phyloP scores from a whole-genome alignment of 2,329 filamentous ascomycete genomes.

The Aspergillus ustus region DNA sequence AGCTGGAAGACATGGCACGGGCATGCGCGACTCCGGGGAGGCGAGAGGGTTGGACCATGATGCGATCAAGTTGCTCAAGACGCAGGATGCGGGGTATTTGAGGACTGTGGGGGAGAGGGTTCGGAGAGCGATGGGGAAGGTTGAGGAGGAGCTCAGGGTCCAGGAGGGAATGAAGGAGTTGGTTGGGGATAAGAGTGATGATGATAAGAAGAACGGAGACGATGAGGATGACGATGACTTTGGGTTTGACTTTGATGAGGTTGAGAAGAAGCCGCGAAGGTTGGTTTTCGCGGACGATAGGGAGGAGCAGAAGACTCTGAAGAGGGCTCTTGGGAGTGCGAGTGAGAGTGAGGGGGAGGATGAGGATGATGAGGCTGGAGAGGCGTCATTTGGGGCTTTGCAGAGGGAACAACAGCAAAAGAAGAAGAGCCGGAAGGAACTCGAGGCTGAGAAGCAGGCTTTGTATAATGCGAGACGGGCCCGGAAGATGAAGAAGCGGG shows the following conservation, averaged over 20 bases:
- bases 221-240: constrained; percentile 28
- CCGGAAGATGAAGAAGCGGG: constrained; percentile 54
- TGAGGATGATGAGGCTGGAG: constrained; percentile 32
- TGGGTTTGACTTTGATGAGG: constrained; percentile 26
- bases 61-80: constrained; percentile 67
- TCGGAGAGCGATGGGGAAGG: constrained; percentile 57
- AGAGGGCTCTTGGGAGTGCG: constrained; percentile 23
- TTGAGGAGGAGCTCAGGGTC: constrained; percentile 51
- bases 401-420: constrained; percentile 21
- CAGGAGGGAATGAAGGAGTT: constrained; percentile 44
- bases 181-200: constrained; percentile 30
- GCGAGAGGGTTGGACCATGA: constrained; percentile 57
- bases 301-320: constrained; percentile 38
- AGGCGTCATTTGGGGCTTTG: constrained; percentile 25
- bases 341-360: constrained; percentile 24
- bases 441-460: constrained; percentile 48
- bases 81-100: constrained; percentile 67
- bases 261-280: constrained; percentile 36
- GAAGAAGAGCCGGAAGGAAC: constrained; percentile 50
- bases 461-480: constrained; percentile 44
- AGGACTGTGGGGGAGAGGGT: constrained; percentile 62
- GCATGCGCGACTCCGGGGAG: constrained; percentile 45
- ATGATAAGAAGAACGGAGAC: constrained; percentile 29
- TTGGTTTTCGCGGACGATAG: constrained; percentile 47
- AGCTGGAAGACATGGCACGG: constrained; percentile 49